Evolutionary conservation across 345 rosid species (phyloP).

Genomic region (Trapa incisa): DNA sequence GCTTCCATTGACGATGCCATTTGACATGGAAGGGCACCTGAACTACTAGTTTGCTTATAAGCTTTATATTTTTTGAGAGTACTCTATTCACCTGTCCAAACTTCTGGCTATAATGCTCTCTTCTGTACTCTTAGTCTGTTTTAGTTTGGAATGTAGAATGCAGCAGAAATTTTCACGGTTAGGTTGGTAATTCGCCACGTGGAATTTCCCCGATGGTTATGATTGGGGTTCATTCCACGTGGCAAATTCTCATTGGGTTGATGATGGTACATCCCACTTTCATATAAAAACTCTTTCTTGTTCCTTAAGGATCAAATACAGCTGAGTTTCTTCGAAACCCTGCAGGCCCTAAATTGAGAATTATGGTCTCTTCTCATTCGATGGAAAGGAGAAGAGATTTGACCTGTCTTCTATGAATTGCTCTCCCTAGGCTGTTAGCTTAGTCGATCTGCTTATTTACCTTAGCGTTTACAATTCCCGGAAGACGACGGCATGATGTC

Average conservation of each 20-base stretch:
- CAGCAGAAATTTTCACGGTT: no score
- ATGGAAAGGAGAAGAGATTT: not conserved
- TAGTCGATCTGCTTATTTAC: not conserved
- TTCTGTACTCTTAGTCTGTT: no score
- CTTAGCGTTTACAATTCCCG: constrained; percentile 4
- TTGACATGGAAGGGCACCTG: no score
- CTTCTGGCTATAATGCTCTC: no score
- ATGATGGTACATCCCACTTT: constrained; percentile 15
- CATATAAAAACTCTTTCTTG: no score
- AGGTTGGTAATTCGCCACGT: no score
- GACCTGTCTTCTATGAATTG: not conserved
- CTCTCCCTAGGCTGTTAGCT: no score
- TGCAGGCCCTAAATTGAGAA: not conserved
- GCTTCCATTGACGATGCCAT: constrained; percentile 14
- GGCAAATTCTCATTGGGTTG: constrained; percentile 15
- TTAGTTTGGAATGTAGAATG: no score
- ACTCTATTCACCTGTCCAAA: no score
- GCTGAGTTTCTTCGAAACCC: not conserved
- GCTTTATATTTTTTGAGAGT: no score
- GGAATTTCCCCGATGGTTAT: no score
- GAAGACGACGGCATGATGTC: constrained; percentile 15
- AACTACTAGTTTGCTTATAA: no score
- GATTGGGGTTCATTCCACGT: not conserved
- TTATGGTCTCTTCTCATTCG: not conserved
- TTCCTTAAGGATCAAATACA: not conserved